Evolutionary conservation across 768 basidiomycete genomes (phyloP).

Genomic region (Trametes coccinea): DNA sequence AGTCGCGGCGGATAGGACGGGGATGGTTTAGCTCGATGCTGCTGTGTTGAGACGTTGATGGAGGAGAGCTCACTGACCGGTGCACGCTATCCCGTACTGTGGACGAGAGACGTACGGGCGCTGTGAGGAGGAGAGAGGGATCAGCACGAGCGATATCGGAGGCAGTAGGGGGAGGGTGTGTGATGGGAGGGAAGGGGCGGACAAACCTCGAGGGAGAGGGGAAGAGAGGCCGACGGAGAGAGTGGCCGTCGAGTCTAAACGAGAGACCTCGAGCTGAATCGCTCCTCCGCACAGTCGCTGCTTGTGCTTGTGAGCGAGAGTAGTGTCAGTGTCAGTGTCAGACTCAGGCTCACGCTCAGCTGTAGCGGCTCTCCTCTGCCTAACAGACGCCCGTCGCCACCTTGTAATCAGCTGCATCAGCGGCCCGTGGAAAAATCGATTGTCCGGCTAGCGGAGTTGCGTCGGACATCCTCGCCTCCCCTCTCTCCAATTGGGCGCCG

Average conservation of each 20-base stretch:
- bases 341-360: too few species aligned
- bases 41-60: not conserved
- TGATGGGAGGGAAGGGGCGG: not conserved
- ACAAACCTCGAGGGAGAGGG: conserved; percentile 15
- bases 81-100: not conserved
- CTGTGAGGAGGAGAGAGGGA: not conserved
- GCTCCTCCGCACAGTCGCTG: not conserved
- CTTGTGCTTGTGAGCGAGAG: too few species aligned
- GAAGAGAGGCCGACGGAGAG: conserved; percentile 1
- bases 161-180: not conserved
- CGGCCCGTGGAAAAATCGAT: conserved; percentile 16
- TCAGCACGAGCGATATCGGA: conserved; percentile 4
- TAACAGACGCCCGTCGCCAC: not conserved
- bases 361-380: not conserved
- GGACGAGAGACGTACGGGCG: not conserved
- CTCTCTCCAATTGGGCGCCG: conserved; percentile 11
- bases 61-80: conserved; percentile 3
- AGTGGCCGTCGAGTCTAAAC: not conserved
- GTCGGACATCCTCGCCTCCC: conserved; percentile 4
- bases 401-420: conserved; percentile 16
- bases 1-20: not conserved
- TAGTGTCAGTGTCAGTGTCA: too few species aligned
- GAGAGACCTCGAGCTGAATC: not conserved
- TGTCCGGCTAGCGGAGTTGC: conserved; percentile 12
- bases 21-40: conserved; percentile 3